phyloP scores from a whole-genome alignment of 2,329 filamentous ascomycete genomes.

The Talaromyces verruculosus region DNA sequence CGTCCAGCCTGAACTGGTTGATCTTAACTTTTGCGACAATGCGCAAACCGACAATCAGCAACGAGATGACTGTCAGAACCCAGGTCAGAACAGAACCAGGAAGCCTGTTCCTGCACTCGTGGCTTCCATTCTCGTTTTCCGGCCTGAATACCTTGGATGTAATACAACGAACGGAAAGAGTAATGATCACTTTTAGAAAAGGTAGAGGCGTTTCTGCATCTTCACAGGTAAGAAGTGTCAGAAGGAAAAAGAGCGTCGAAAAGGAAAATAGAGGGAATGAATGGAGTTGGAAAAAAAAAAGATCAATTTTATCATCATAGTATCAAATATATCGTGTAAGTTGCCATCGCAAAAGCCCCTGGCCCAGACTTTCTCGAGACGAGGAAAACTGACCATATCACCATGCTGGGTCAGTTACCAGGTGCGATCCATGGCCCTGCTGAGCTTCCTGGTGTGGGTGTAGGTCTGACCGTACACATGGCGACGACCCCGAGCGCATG shows the following conservation, averaged over 20 bases:
- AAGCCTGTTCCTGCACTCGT: neutral
- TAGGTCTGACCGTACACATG: neutral
- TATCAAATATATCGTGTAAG: neutral
- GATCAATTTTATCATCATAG: neutral
- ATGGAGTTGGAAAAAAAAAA: neutral
- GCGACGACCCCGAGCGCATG: neutral
- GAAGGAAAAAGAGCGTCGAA: neutral
- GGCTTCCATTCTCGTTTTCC: neutral
- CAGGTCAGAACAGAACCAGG: conserved; percentile 1
- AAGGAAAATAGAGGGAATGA: neutral
- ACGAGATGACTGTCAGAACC: conserved; percentile 7
- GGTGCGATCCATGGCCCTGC: neutral
- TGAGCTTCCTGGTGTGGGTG: neutral
- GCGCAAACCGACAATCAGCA: conserved; percentile 4
- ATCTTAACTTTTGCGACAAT: conserved; percentile 16
- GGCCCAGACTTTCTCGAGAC: neutral
- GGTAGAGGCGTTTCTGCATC: neutral
- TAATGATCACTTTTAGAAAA: neutral
- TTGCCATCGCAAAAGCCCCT: neutral
- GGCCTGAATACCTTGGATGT: neutral
- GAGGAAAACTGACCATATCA: neutral
- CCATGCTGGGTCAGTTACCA: neutral
- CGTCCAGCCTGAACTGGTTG: conserved; percentile 11
- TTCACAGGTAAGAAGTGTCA: neutral
- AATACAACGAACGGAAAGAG: neutral